phyloP scores from a whole-genome alignment of 169 alveolate genomes.

The Plasmodium vinckei region DNA sequence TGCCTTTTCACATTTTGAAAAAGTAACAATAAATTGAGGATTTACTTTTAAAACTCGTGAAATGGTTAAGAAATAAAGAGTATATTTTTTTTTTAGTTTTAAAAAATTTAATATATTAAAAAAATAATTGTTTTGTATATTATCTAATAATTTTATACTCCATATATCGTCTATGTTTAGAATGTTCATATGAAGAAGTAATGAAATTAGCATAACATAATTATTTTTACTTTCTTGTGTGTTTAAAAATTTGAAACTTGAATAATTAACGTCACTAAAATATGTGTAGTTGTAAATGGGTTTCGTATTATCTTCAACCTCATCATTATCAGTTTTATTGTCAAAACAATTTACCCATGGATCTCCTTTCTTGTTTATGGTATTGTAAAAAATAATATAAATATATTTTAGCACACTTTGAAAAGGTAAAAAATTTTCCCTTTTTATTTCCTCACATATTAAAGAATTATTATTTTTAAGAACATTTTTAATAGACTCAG shows the following conservation, averaged over 20 bases:
- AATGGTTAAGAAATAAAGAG: slow-evolving; percentile 36
- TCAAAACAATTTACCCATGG: slow-evolving; percentile 25
- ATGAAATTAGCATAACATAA: slow-evolving; percentile 7
- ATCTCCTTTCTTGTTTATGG: slow-evolving; percentile 28
- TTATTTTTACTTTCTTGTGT: slow-evolving; percentile 1
- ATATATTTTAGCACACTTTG: slow-evolving; percentile 3
- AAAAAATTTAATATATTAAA: slow-evolving; percentile 44
- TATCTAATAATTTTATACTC: slow-evolving; percentile 14
- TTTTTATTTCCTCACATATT: slow-evolving; percentile 1
- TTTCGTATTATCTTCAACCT: not conserved
- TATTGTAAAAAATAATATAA: slow-evolving; percentile 26
- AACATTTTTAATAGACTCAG: not conserved
- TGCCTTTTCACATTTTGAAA: no score
- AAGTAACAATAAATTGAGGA: not conserved
- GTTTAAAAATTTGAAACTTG: no score
- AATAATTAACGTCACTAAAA: slow-evolving; percentile 34
- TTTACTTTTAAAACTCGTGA: slow-evolving; percentile 37
- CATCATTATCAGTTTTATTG: not conserved
- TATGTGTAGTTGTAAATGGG: slow-evolving; percentile 15
- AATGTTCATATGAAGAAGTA: slow-evolving; percentile 43
- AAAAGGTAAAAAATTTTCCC: not conserved
- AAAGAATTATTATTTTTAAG: slow-evolving; percentile 7
- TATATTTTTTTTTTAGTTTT: slow-evolving; percentile 11
- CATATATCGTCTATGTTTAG: slow-evolving; percentile 33
- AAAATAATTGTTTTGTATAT: slow-evolving; percentile 18